phyloP scores from a whole-genome alignment of 805 yeast species.

The Clavispora carvajalis region DNA sequence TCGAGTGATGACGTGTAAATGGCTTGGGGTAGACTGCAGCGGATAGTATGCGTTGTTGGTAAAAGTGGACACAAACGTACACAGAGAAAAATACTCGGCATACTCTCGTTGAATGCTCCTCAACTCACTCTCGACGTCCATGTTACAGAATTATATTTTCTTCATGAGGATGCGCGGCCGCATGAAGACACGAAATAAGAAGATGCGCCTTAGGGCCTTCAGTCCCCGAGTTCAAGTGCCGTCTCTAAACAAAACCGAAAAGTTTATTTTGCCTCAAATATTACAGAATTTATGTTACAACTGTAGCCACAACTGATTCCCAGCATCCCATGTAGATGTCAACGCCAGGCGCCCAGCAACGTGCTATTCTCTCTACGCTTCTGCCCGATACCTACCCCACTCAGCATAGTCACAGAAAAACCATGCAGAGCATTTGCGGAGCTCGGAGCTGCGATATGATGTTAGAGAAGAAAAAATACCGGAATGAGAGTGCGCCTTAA shows the following conservation, averaged over 20 bases:
- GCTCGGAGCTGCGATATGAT: constrained; percentile 19
- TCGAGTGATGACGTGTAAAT: constrained; percentile 6
- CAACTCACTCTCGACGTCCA: constrained; percentile 6
- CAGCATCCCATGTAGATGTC: constrained; percentile 18
- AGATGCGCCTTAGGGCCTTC: background rate
- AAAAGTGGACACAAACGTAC: background rate
- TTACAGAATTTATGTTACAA: no score
- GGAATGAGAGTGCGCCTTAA: background rate
- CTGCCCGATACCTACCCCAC: constrained; percentile 14
- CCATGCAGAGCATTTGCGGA: constrained; percentile 9
- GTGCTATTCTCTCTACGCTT: constrained; percentile 18
- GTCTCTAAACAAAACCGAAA: background rate
- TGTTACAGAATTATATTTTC: background rate
- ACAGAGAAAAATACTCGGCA: constrained; percentile 9
- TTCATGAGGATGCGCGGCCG: no score
- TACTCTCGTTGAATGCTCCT: constrained; percentile 6
- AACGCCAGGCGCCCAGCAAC: constrained; percentile 23
- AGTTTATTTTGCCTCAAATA: background rate
- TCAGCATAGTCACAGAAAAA: constrained; percentile 4
- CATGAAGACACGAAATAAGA: no score
- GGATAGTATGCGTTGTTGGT: background rate
- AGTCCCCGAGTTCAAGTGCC: background rate
- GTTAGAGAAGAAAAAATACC: constrained; percentile 5
- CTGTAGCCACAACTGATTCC: constrained; percentile 22
- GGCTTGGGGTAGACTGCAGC: background rate